These are phyloP conservation scores for Porpolomopsis calyptriformis DNA, from an alignment of 768 basidiomycete genomes.

Conservation along the genomic window DNA sequence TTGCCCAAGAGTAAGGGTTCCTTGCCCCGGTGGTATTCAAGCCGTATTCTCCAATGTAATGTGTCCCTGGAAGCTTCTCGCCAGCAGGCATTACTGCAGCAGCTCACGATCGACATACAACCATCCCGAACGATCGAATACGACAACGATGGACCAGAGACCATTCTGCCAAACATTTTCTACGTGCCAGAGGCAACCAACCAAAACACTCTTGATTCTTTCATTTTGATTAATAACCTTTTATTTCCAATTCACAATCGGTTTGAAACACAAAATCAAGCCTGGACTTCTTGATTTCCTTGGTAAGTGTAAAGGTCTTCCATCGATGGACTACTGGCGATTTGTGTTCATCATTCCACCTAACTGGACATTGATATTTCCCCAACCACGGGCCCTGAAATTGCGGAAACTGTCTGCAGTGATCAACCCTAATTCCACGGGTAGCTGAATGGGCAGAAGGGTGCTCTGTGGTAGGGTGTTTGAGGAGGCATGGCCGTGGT, in stretches of 20 bases:
- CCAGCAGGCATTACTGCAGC: constrained; percentile 2
- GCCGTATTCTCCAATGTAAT: constrained; percentile 3
- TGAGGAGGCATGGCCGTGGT: too few relatives aligned
- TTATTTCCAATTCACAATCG: constrained; percentile 12
- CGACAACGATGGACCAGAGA: neutral
- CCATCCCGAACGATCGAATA: constrained; percentile 5
- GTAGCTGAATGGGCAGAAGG: too few relatives aligned
- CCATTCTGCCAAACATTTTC: constrained; percentile 6
- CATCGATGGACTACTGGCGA: constrained; percentile 6
- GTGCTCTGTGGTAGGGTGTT: too few relatives aligned
- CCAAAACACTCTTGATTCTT: constrained; percentile 10
- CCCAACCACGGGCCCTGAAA: constrained; percentile 3
- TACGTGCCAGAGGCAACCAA: constrained; percentile 11
- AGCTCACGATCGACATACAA: neutral
- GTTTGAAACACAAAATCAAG: constrained; percentile 6
- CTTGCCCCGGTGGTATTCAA: too few relatives aligned
- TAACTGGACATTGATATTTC: constrained; percentile 7
- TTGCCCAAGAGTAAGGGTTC: too few relatives aligned
- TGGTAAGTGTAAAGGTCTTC: neutral
- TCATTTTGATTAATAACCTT: constrained; percentile 10
- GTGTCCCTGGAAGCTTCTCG: constrained; percentile 4
- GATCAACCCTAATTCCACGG: too few relatives aligned
- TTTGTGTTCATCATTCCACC: constrained; percentile 9
- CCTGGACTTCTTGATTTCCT: constrained; percentile 4
- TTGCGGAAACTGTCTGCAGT: constrained; percentile 3